Evolutionary conservation across 441 rosid genomes (phyloP), one percentile per base, ranked within the genome.

Genomic region (Arabidopsis lyrata): DNA sequence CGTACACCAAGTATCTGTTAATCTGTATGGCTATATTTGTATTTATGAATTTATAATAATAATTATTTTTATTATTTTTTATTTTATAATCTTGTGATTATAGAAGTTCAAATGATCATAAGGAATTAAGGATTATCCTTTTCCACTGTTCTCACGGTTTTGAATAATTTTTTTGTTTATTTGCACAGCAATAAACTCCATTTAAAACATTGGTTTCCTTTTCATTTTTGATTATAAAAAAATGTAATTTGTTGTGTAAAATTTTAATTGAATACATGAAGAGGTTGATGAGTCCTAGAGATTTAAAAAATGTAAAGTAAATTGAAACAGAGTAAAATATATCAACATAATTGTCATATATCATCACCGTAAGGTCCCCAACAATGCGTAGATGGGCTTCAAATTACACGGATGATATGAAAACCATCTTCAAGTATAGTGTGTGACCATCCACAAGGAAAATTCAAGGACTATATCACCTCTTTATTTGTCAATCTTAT

Each of bases 21-120:
- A 13, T 60, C 14, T 60, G 18, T 20, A 32, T 59, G 64, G 64
- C 48, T 59, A 39, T 14, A 60, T 60, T 60, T 39, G 20, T 39
- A 8, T 38, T 38, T 9, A 41, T 12, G 3, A 41, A 41, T 22
- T 13, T 2, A 56, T 27, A 27, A 27, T 27, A 27, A 3, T 22
- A 22, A 22, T 22, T 22, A 22, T 22, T 22, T 22, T 22, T 22
- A 22, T 22, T n/a, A n/a, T n/a, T n/a, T n/a, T n/a, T n/a, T n/a
- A n/a, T 22, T 22, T 22, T 2, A 2, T 7, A 54, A 1, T 29
- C 29, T 13, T 14, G 38, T 29, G 16, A n/a, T 29, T 6, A 4
- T 55, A 39, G 6, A 32, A 31, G 6, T 32, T 34, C 29, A 57
- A 22, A 22, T 22, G 36, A 34, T 57, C 14, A 16, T 15, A 57